A percentile compares a stretch with the other conserved stretches of the same genome.
phyloP scores from a whole-genome alignment of 305 asterid species.

The Withania somnifera region DNA sequence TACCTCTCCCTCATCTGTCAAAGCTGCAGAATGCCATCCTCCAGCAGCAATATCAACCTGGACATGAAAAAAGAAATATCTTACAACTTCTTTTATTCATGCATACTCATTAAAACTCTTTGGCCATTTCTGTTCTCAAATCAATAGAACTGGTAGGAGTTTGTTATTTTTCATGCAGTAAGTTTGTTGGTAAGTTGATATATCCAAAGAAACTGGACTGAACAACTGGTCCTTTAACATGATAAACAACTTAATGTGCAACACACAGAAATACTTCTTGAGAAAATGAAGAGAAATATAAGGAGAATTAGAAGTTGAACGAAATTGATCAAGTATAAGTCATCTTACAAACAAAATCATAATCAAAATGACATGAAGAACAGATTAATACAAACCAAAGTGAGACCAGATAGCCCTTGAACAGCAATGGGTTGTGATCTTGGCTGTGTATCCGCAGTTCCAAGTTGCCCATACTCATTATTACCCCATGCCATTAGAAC shows the following conservation, averaged over 20 bases:
- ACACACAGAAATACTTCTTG: neutral
- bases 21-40: conserved; percentile 98
- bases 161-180: neutral
- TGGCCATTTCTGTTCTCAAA: neutral
- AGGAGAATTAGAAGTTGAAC: neutral
- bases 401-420: conserved; percentile 74
- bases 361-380: neutral
- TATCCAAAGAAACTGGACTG: neutral
- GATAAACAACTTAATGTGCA: neutral
- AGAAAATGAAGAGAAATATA: neutral
- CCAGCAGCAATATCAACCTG: conserved; percentile 99
- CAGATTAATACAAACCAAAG: conserved; percentile 52
- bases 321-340: neutral
- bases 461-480: conserved; percentile 97
- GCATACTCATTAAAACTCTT: neutral
- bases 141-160: neutral
- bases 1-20: conserved; percentile 96
- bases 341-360: neutral
- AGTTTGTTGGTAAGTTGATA: neutral
- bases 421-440: conserved; percentile 91
- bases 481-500: conserved; percentile 93
- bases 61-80: conserved; percentile 11
- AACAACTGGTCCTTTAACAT: neutral
- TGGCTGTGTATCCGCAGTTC: conserved; percentile 98
- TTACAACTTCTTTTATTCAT: neutral